Evolutionary conservation across 164 flowering plant genomes (phyloP).

Genomic region (Nelumbo lutea): DNA sequence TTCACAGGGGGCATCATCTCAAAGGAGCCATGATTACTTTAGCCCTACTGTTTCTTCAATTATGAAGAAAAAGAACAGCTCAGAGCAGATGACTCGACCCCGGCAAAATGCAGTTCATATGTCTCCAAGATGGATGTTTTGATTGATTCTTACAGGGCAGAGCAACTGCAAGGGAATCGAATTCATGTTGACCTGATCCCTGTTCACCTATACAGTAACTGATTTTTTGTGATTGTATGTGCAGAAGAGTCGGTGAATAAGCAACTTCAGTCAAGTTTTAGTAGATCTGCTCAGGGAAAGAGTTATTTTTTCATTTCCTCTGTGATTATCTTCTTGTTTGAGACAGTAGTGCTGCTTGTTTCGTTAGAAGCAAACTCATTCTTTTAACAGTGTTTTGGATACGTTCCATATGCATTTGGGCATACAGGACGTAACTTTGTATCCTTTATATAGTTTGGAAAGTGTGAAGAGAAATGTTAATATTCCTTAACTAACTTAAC

Average conservation of each 20-base stretch:
- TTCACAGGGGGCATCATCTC: constrained; percentile 72
- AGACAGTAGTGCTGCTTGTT: neutral
- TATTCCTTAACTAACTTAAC: too few species aligned
- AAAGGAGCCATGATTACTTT: constrained; percentile 69
- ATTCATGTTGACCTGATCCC: constrained; percentile 5
- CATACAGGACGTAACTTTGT: too few species aligned
- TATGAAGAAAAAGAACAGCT: constrained; percentile 72
- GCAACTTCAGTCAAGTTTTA: neutral
- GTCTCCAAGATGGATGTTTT: constrained; percentile 82
- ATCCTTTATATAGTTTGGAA: too few species aligned
- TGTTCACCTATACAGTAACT: constrained; percentile 17
- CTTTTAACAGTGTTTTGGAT: too few species aligned
- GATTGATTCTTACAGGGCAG: constrained; percentile 15
- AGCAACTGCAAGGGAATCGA: constrained; percentile 4
- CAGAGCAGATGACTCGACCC: constrained; percentile 44
- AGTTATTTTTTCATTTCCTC: neutral
- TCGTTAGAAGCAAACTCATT: too few species aligned
- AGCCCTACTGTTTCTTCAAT: constrained; percentile 91
- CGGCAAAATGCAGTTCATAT: constrained; percentile 53
- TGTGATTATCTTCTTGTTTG: neutral
- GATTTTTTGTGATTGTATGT: constrained; percentile 24
- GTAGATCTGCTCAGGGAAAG: neutral
- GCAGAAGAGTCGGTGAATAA: constrained; percentile 18
- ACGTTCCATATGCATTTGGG: too few species aligned
- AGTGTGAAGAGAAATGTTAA: too few species aligned